These are phyloP conservation scores for Colletotrichum salicis DNA, from an alignment of 2,329 filamentous ascomycete genomes.

Conservation along the genomic window DNA sequence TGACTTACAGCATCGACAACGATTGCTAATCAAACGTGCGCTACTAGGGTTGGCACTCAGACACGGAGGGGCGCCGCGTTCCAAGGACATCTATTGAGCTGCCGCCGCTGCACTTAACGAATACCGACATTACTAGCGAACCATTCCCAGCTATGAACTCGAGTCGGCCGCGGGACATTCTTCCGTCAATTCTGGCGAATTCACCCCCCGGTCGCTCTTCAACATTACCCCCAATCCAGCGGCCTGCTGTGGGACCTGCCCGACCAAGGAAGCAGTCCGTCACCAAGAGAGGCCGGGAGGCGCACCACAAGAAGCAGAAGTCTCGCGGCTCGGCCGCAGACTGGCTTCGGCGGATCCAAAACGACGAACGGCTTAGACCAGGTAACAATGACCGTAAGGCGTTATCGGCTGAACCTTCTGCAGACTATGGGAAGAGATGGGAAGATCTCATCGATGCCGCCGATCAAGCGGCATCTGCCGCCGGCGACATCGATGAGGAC, in stretches of 20 bases:
- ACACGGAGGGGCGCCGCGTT: slow-evolving; percentile 72
- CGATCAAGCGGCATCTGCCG: slow-evolving; percentile 78
- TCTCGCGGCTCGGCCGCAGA: slow-evolving; percentile 77
- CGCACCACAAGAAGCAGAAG: slow-evolving; percentile 82
- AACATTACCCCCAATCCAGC: slow-evolving; percentile 85
- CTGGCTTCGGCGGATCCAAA: slow-evolving; percentile 69
- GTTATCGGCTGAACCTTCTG: slow-evolving; percentile 84
- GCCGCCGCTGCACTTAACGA: slow-evolving; percentile 71
- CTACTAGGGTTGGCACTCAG: slow-evolving; percentile 75
- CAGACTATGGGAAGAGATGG: slow-evolving; percentile 89
- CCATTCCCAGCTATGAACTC: slow-evolving; percentile 73
- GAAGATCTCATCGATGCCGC: slow-evolving; percentile 96
- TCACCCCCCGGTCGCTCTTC: slow-evolving; percentile 90
- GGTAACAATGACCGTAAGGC: slow-evolving; percentile 81
- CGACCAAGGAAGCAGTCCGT: slow-evolving; percentile 88
- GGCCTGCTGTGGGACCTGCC: slow-evolving; percentile 73
- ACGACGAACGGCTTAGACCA: slow-evolving; percentile 72
- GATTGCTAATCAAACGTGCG: slow-evolving; percentile 33
- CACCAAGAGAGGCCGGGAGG: slow-evolving; percentile 78
- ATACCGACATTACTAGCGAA: slow-evolving; percentile 76
- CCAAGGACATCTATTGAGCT: slow-evolving; percentile 77
- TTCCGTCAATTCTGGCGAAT: slow-evolving; percentile 83
- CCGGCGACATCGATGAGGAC: slow-evolving; percentile 90
- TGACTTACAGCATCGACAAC: neutral
- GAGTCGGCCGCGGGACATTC: slow-evolving; percentile 74